Evolutionary conservation across 805 yeast species (phyloP), one percentile per base, ranked within the genome.

Genomic region (Komagataella mondaviorum): DNA sequence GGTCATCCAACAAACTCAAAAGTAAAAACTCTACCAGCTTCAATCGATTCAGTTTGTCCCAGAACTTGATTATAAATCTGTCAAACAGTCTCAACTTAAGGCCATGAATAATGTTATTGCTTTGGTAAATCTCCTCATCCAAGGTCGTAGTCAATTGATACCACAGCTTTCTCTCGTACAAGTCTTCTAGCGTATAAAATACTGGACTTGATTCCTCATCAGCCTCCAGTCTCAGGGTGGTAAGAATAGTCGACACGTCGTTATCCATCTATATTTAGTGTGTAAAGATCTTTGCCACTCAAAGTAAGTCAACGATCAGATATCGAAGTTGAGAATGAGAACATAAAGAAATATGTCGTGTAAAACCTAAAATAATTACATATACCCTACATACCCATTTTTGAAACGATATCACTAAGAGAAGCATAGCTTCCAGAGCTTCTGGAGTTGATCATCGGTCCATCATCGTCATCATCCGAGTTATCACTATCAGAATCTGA

Each of bases 101-200:
- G 0, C 76, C 69, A 44, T 64, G 67, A 12, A 85, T 72, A 23
- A 71, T 71, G 6, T 78, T 73, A 52, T 73, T 71, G 46, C 70
- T 70, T 44, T 44, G 46, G 69, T 79, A 91, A 61, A 90, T 77
- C 55, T 74, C 75, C 43, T 70, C 71, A 4, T 69, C 68, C 52
- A 93, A 71, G 6, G 78, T 67, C 54, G 78, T 77, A 2, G 96
- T 87, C 63, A 93, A 76, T 71, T 93, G 98, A 69, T 85, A 95
- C 97, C 97, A 93, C 63, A 91, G 76, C 66, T 88, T 89, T 58
- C 96, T 75, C 62, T 89, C 96, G 68, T 88, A 85, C 52, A 73
- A 72, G 59, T 88, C 96, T 62, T 90, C 97, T 63, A 91, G 76
- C 51, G 78, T 76, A 61, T 78, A 82, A 59, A 85, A 76, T 7